Evolutionary conservation across 2,329 filamentous ascomycete genomes (phyloP).

Genomic region (Rhinocladiella similis): DNA sequence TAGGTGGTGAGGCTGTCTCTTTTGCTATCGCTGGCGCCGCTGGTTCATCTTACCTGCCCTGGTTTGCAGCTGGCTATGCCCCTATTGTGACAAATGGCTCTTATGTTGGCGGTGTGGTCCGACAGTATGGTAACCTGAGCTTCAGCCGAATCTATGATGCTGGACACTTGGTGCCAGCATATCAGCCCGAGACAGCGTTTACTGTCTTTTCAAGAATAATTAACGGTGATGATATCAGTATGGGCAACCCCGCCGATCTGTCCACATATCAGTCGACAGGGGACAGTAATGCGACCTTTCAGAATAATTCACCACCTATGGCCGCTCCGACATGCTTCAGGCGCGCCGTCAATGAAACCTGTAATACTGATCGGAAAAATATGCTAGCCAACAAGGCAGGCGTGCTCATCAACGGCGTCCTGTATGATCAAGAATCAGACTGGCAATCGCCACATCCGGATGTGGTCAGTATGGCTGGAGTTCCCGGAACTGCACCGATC

Average conservation of each 20-base stretch:
- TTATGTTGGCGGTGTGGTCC: conserved; percentile 51
- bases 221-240: conserved; percentile 50
- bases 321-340: conserved; percentile 62
- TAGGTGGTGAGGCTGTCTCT: conserved; percentile 49
- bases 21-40: conserved; percentile 42
- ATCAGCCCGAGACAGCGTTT: conserved; percentile 55
- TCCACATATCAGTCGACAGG: conserved; percentile 59
- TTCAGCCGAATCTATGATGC: conserved; percentile 55
- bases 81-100: conserved; percentile 49
- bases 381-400: conserved; percentile 54
- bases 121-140: conserved; percentile 39
- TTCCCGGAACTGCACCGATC: conserved; percentile 31
- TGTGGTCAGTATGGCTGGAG: conserved; percentile 28
- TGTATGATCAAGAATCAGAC: conserved; percentile 45
- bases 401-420: conserved; percentile 60
- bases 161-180: conserved; percentile 54
- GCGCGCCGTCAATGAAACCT: conserved; percentile 53
- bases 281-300: conserved; percentile 57
- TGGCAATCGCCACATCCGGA: conserved; percentile 36
- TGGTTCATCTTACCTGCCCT: conserved; percentile 24
- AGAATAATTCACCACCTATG: conserved; percentile 52
- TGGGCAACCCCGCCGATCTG: conserved; percentile 52
- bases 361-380: conserved; percentile 51
- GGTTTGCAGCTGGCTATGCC: conserved; percentile 46
- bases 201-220: conserved; percentile 56